phyloP scores from a whole-genome alignment of 148 eudicot species.

The Simmondsia chinensis region DNA sequence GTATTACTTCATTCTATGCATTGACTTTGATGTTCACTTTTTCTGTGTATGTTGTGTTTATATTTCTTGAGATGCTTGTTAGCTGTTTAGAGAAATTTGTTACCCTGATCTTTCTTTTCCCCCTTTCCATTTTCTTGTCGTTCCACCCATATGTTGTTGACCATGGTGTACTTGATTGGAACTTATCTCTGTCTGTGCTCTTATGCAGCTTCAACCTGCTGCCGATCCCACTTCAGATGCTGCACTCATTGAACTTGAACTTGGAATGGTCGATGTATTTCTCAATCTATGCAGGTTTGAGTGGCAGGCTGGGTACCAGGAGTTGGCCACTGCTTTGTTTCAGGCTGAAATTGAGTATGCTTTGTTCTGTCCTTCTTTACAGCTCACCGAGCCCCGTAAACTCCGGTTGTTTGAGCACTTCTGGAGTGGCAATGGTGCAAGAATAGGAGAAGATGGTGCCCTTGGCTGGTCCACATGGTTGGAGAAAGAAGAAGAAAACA shows the following conservation, averaged over 20 bases:
- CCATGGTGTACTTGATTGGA: no score
- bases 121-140: no score
- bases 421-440: constrained; percentile 84
- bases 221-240: constrained; percentile 29
- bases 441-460: constrained; percentile 94
- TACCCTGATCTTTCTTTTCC: no score
- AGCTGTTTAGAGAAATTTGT: no score
- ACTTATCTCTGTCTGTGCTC: constrained; percentile 4
- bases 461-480: constrained; percentile 96
- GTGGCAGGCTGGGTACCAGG: constrained; percentile 98
- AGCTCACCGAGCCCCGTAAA: constrained; percentile 78
- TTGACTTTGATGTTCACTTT: no score
- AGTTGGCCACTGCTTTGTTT: constrained; percentile 88
- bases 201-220: constrained; percentile 44
- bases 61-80: no score
- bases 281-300: constrained; percentile 82
- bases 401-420: constrained; percentile 81
- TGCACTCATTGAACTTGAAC: constrained; percentile 47
- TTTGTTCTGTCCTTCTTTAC: constrained; percentile 73
- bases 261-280: constrained; percentile 72
- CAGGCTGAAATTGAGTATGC: constrained; percentile 91
- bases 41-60: no score
- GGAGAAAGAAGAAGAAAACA: constrained; percentile 86
- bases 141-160: no score
- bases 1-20: no score